These are phyloP conservation scores for Liriodendron chinense DNA, from an alignment of 164 flowering plant genomes.

Conservation along the genomic window DNA sequence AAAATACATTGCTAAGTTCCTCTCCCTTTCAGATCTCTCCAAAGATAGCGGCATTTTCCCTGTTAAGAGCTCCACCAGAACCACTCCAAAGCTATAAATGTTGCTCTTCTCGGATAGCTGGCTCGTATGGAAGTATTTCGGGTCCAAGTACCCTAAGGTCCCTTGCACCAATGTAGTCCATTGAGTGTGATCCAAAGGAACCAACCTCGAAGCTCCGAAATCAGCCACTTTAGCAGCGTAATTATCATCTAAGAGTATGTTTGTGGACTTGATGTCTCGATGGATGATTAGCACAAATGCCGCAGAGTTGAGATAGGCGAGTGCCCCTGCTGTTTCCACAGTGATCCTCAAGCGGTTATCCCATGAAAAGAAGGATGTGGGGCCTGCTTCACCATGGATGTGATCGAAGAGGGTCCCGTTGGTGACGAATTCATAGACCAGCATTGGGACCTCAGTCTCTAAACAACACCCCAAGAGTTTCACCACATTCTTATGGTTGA, in stretches of 20 bases:
- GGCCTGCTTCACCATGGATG: not conserved
- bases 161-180: slow-evolving; percentile 4
- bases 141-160: slow-evolving; percentile 2
- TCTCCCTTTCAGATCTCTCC: slow-evolving; percentile 38
- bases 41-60: slow-evolving; percentile 46
- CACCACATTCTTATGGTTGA: slow-evolving; percentile 43
- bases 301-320: slow-evolving; percentile 4
- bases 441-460: slow-evolving; percentile 22
- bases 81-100: slow-evolving; percentile 8
- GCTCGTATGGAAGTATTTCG: not conserved
- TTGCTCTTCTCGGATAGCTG: slow-evolving; percentile 6
- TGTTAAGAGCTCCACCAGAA: slow-evolving; percentile 23
- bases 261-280: slow-evolving; percentile 7
- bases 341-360: slow-evolving; percentile 1
- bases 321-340: slow-evolving; percentile 3
- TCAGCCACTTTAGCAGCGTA: not conserved
- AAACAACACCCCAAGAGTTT: slow-evolving; percentile 40
- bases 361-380: not conserved
- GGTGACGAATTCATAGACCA: slow-evolving; percentile 5
- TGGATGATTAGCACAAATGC: slow-evolving; percentile 7
- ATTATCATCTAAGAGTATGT: slow-evolving; percentile 3
- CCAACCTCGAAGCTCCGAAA: slow-evolving; percentile 6
- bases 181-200: not conserved
- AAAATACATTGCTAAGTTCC: slow-evolving; percentile 38
- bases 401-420: slow-evolving; percentile 4